Base-by-base conservation (phyloP, 306 rosid species). In the Luffa aegyptiaca region DNA sequence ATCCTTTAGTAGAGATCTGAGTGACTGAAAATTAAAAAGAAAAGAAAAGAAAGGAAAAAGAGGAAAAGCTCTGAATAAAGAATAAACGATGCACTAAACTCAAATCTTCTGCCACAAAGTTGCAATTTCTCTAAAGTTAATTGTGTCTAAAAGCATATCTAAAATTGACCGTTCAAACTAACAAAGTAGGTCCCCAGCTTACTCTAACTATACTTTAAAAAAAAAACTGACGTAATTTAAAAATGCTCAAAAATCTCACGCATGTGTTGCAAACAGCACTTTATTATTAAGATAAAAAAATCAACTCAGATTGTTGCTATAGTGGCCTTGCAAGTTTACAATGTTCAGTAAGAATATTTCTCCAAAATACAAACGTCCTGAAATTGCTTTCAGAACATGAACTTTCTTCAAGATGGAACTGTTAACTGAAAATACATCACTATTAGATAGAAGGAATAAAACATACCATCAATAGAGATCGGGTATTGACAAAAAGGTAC, bases 51-150 rank as follows among this genome's bases (percentile, higher is more conserved):
- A 45, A 71, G 21, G 39, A 44, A 70, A 74, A 33, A 33, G 63
- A 52, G 53, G 35, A 75, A 75, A 53, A 36, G 46, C 48, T 75
- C 46, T 52, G 48, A 35, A 51, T 52, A 51, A 73, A 61, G 44
- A 49, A 73, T 73, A 73, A 73, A 49, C 21, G 9, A 13, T 49
- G 61, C 44, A 73, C 42, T 73, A 73, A 73, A 48, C 77, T 73
- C 59, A 73, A 73, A 73, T 73, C 77, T 72, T 72, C 59, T 72
- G 77, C 21, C 59, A 72, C 77, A 72, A 72, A 72, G 77, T 31
- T 72, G 77, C 56, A 46, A 48, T 46, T 72, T 46, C 77, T 48
- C 77, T 46, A 72, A 72, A 72, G 77, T 48, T 72, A 72, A 46
- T 48, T 48, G 21, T 72, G 77, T 72, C 59, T 61, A 58, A 77